Percentiles rank a stretch among this genome's conserved stretches.
Evolutionary conservation across 208 protist species (phyloP).

Genomic region (Tritrichomonas foetus): DNA sequence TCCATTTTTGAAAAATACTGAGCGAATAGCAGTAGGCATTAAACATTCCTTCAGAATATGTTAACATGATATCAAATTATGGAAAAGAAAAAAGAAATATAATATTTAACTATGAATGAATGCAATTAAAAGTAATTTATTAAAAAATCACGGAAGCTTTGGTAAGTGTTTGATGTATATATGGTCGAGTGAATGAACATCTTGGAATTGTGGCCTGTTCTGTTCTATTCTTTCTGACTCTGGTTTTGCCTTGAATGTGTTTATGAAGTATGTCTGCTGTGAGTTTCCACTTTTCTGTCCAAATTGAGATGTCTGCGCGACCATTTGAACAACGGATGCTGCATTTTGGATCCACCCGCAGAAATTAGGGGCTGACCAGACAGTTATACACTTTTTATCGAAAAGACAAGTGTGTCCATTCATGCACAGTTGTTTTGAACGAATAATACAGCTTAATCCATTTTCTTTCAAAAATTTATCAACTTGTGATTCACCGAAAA

Average conservation of each 20-base stretch:
- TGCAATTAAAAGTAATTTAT: too few species aligned
- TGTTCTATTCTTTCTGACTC: conserved; percentile 10
- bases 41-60: too few species aligned
- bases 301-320: not conserved
- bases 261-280: not conserved
- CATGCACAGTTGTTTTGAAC: conserved; percentile 74
- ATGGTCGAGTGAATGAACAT: conserved; percentile 39
- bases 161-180: conserved; percentile 39
- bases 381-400: conserved; percentile 68
- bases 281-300: not conserved
- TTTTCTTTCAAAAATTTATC: conserved; percentile 69
- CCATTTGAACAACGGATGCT: conserved; percentile 27
- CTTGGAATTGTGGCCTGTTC: conserved; percentile 8
- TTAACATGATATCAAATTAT: too few species aligned
- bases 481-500: conserved; percentile 67
- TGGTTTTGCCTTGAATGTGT: conserved; percentile 22
- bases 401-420: conserved; percentile 82
- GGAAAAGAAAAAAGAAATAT: too few species aligned
- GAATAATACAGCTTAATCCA: conserved; percentile 68
- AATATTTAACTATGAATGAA: too few species aligned
- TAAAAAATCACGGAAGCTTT: not conserved
- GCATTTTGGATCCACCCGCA: conserved; percentile 39
- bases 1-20: too few species aligned
- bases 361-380: conserved; percentile 78
- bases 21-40: too few species aligned